Percentiles rank a stretch among this genome's conserved stretches.
Evolutionary conservation across 2,329 filamentous ascomycete genomes (phyloP).

Genomic region (Aureobasidium sp.): DNA sequence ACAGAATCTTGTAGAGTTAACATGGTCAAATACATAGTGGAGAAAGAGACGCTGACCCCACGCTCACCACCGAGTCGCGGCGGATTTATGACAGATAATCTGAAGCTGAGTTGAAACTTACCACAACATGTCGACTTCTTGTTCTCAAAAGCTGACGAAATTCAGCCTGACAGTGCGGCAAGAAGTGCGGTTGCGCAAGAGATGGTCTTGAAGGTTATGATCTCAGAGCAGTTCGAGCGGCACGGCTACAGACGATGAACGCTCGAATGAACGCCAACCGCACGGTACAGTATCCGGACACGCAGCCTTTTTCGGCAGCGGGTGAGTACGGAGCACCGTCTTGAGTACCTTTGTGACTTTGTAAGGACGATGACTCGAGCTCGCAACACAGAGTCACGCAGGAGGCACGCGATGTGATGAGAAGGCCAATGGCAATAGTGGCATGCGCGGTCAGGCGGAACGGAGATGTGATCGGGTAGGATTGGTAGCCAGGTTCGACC

Average conservation of each 20-base stretch:
- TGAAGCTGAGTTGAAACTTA: too few species aligned
- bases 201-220: background rate
- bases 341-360: background rate
- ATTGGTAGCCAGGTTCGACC: background rate
- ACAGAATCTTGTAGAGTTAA: too few species aligned
- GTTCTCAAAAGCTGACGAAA: too few species aligned
- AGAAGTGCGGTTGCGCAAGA: too few species aligned
- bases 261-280: slow-evolving; percentile 3
- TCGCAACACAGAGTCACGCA: background rate
- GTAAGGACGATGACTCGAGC: background rate
- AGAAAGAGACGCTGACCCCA: too few species aligned
- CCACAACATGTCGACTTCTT: too few species aligned
- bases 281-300: background rate
- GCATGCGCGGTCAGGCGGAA: background rate
- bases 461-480: background rate
- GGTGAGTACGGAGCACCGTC: background rate
- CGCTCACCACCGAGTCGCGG: too few species aligned
- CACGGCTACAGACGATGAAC: background rate
- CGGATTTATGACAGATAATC: too few species aligned
- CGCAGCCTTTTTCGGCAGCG: background rate
- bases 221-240: background rate
- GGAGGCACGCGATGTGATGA: background rate
- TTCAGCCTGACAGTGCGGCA: too few species aligned
- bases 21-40: too few species aligned
- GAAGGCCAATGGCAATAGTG: background rate